Evolutionary conservation across 768 basidiomycete species (phyloP).

Genomic region (Sporobolomyces phaffii): DNA sequence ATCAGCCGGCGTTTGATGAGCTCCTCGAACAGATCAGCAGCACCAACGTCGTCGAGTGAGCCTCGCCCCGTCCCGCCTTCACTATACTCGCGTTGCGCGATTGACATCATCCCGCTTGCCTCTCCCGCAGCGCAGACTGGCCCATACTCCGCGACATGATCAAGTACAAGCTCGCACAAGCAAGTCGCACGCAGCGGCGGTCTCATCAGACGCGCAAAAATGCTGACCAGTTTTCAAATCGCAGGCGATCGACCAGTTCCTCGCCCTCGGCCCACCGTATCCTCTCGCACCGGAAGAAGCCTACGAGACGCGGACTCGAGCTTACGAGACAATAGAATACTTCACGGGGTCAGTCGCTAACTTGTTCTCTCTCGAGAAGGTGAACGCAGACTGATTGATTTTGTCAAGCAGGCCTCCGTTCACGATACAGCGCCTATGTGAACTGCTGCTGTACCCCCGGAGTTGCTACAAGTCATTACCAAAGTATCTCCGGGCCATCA

Average conservation of each 20-base stretch:
- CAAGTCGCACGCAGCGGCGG: constrained; percentile 45
- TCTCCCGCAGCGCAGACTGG: constrained; percentile 60
- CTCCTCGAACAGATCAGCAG: constrained; percentile 60
- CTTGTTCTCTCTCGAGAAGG: too few relatives aligned
- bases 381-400: neutral
- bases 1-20: constrained; percentile 51
- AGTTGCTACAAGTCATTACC: constrained; percentile 69
- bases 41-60: constrained; percentile 62
- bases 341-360: constrained; percentile 23
- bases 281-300: constrained; percentile 52
- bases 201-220: accelerated
- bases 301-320: constrained; percentile 5
- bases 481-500: constrained; percentile 81
- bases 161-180: constrained; percentile 65
- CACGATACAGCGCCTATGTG: constrained; percentile 82
- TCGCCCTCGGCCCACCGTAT: constrained; percentile 54
- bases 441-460: constrained; percentile 65
- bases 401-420: constrained; percentile 54
- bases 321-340: constrained; percentile 33
- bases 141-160: constrained; percentile 61
- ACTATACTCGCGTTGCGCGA: constrained; percentile 7
- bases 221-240: neutral
- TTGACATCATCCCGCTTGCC: neutral
- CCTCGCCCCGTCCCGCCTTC: too few relatives aligned
- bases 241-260: constrained; percentile 42